Base-by-base conservation (phyloP, 331 rosid species). In the Erythrophleum ivorense region DNA sequence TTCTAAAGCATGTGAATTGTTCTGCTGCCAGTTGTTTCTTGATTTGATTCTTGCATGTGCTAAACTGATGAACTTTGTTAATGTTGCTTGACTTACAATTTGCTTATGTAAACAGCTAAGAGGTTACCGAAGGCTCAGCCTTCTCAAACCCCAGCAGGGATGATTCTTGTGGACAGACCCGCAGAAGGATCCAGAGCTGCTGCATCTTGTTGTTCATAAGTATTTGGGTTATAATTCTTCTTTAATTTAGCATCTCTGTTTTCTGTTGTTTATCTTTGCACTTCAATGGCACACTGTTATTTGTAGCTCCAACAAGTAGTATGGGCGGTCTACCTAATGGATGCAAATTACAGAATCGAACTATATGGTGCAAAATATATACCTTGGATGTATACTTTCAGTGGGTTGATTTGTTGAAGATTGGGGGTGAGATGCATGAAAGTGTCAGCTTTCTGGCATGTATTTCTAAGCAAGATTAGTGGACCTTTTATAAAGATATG, bases 121-220 rank as follows among this genome's bases (percentile, higher is more conserved):
- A 87, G 90, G 82, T 78, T 89, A 69, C 90, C 92, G 19, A 85
- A 90, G 76, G 85, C 89, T 53, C 90, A 87, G 82, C 90, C 92
- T 76, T 70, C 89, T 78, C 90, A 87, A 70, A 89, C 81, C 59
- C 92, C 92, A 5, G 66, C 90, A 21, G 92, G 92, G 72, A 89
- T 89, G 90, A 90, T 89, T 81, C 92, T 89, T 83, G 90, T 89
- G 54, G 92, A 89, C 62, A 89, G 92, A 83, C 92, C 90, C 0
- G 76, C 90, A 1, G 92, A 89, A 78, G 92, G 89, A 85, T 60
- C 90, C 21, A 81, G 84, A 77, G 79, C 87, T 40, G 75, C 90
- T 46, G 75, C 92, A 38, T 87, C 92, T 6, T 89, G 92, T 73
- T 89, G 92, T 87, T 85, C 92, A 80, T 89, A 83, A 83, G 74